Percentiles rank a stretch among this genome's conserved stretches.
Evolutionary conservation across 2,329 filamentous ascomycete genomes (phyloP).

Genomic region (Gliomastix tumulicola): DNA sequence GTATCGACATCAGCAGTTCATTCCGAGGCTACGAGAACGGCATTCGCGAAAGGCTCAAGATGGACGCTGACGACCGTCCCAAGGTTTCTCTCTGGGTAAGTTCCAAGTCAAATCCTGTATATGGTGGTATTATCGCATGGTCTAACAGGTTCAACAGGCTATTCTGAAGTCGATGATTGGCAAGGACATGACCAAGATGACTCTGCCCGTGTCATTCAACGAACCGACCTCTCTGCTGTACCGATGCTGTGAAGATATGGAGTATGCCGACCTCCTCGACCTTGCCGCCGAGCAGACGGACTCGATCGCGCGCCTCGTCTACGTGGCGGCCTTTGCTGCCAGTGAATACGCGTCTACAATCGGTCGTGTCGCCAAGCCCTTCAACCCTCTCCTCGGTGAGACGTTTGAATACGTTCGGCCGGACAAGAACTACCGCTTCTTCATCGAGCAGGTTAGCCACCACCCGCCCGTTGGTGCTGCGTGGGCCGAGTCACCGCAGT

Average conservation of each 20-base stretch:
- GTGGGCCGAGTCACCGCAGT: slow-evolving; percentile 84
- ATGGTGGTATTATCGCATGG: too few species aligned
- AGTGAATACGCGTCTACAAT: slow-evolving; percentile 97
- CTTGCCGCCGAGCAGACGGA: slow-evolving; percentile 78
- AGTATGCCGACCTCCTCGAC: slow-evolving; percentile 90
- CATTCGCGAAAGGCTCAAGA: slow-evolving; percentile 68
- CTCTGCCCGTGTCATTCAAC: slow-evolving; percentile 94
- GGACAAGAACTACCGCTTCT: slow-evolving; percentile 97
- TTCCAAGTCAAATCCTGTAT: slow-evolving; percentile 8
- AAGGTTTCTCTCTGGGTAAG: slow-evolving; percentile 95
- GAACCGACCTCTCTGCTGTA: slow-evolving; percentile 94
- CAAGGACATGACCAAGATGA: slow-evolving; percentile 99
- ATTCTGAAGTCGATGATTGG: slow-evolving; percentile 99
- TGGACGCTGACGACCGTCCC: slow-evolving; percentile 87
- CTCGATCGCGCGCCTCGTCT: slow-evolving; percentile 85
- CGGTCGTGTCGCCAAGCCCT: slow-evolving; percentile 93
- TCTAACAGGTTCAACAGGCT: slow-evolving; percentile 47
- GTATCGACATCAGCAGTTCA: slow-evolving; percentile 63
- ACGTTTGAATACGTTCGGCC: slow-evolving; percentile 95
- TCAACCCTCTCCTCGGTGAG: slow-evolving; percentile 93
- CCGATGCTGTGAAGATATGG: slow-evolving; percentile 95
- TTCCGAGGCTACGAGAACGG: slow-evolving; percentile 92
- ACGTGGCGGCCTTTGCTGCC: slow-evolving; percentile 91
- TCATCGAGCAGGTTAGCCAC: slow-evolving; percentile 96
- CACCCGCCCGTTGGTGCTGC: slow-evolving; percentile 93